A percentile compares a stretch with the other conserved stretches of the same genome.
phyloP scores from a whole-genome alignment of 2,329 filamentous ascomycete species.

The Aspergillus calidoustus region DNA sequence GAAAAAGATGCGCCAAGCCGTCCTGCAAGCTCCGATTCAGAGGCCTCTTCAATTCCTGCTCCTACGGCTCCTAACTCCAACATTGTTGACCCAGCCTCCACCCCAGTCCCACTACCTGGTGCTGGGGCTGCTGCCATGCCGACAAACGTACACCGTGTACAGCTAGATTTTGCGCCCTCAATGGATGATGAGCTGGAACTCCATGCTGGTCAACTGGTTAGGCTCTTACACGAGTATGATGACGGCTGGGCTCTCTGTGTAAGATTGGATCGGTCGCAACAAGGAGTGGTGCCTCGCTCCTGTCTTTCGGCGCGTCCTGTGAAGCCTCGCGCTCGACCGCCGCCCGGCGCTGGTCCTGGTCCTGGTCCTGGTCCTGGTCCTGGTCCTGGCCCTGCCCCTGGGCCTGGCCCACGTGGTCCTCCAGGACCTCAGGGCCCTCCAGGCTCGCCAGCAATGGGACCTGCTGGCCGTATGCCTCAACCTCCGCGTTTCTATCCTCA shows the following conservation, averaged over 20 bases:
- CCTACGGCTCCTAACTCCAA: slow-evolving; percentile 30
- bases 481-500: slow-evolving; percentile 42
- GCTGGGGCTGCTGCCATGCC: slow-evolving; percentile 49
- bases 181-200: slow-evolving; percentile 91
- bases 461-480: slow-evolving; percentile 32
- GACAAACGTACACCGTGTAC: slow-evolving; percentile 83
- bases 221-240: slow-evolving; percentile 93
- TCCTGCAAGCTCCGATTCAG: slow-evolving; percentile 28
- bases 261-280: slow-evolving; percentile 83
- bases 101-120: slow-evolving; percentile 20
- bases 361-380: slow-evolving; percentile 34
- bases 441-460: slow-evolving; percentile 40
- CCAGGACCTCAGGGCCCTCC: slow-evolving; percentile 36
- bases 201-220: slow-evolving; percentile 78
- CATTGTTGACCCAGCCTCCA: slow-evolving; percentile 24
- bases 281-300: slow-evolving; percentile 91
- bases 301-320: slow-evolving; percentile 91
- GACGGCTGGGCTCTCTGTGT: slow-evolving; percentile 97
- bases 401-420: slow-evolving; percentile 35
- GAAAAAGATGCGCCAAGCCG: slow-evolving; percentile 27
- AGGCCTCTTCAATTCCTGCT: slow-evolving; percentile 28
- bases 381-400: slow-evolving; percentile 32
- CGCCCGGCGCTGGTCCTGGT: slow-evolving; percentile 36
- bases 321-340: slow-evolving; percentile 70
- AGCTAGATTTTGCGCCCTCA: slow-evolving; percentile 90